A percentile compares a stretch with the other conserved stretches of the same genome.
These are phyloP conservation scores for Chalciporus sp. DNA, from an alignment of 1,284 basidiomycete species.

Conservation along the genomic window DNA sequence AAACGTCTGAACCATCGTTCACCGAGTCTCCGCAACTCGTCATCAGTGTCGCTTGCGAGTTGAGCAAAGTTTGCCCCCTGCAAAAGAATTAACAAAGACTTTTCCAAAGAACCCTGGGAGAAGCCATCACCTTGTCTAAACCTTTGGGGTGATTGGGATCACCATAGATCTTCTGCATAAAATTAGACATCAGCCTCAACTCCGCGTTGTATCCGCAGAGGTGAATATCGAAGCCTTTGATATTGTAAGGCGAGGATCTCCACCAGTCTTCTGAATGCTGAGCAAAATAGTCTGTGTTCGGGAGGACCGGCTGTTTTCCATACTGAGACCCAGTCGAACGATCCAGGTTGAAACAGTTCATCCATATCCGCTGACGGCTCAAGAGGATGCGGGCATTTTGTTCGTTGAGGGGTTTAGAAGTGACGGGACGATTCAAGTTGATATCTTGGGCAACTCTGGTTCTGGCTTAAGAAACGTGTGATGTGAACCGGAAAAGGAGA, in stretches of 20 bases:
- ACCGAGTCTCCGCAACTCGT: slow-evolving; percentile 55
- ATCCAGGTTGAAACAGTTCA: slow-evolving; percentile 86
- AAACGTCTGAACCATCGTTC: slow-evolving; percentile 57
- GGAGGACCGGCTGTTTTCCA: slow-evolving; percentile 79
- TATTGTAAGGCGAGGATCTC: slow-evolving; percentile 64
- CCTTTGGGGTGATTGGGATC: slow-evolving; percentile 74
- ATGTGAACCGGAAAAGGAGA: neutral
- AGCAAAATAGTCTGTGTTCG: slow-evolving; percentile 73
- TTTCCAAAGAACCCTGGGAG: neutral
- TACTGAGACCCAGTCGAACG: slow-evolving; percentile 82
- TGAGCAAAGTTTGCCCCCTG: slow-evolving; percentile 60
- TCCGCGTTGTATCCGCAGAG: slow-evolving; percentile 74
- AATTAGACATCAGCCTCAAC: slow-evolving; percentile 62
- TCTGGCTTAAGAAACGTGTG: slow-evolving; percentile 2
- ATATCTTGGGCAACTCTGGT: slow-evolving; percentile 77
- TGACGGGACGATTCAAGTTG: slow-evolving; percentile 77
- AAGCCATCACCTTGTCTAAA: slow-evolving; percentile 59
- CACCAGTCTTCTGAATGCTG: slow-evolving; percentile 78
- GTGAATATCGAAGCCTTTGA: slow-evolving; percentile 76
- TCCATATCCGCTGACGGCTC: slow-evolving; percentile 86
- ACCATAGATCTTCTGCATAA: slow-evolving; percentile 65
- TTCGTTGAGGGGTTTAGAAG: slow-evolving; percentile 68
- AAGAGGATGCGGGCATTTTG: slow-evolving; percentile 79
- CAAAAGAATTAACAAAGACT: slow-evolving; percentile 8
- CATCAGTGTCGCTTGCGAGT: slow-evolving; percentile 68